Conservation (phyloP, 2,329 filamentous ascomycete species). For the Tolypocladium capitatum region DNA sequence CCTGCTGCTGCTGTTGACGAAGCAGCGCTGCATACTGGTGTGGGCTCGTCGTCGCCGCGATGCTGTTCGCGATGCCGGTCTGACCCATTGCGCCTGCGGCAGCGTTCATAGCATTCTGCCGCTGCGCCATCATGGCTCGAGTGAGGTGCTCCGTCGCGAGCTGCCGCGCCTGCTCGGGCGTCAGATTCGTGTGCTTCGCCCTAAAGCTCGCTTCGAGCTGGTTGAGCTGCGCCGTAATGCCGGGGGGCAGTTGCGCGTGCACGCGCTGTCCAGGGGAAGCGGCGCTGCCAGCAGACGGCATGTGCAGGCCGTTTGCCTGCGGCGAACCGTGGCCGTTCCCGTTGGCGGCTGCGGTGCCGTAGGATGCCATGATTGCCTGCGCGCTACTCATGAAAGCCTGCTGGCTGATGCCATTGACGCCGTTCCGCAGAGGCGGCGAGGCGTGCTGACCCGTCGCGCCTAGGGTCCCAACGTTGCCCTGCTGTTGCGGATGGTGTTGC, state of each 20-base stretch:
- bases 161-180: slow-evolving; percentile 34
- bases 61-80: slow-evolving; percentile 33
- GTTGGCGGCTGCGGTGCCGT: slow-evolving; percentile 24
- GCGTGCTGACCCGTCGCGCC: slow-evolving; percentile 24
- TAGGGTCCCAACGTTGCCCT: slow-evolving; percentile 18
- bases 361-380: slow-evolving; percentile 39
- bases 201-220: slow-evolving; percentile 39
- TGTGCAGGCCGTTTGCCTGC: slow-evolving; percentile 30
- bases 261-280: slow-evolving; percentile 27
- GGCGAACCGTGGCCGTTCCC: slow-evolving; percentile 30
- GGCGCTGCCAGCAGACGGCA: slow-evolving; percentile 30
- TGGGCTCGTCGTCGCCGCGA: slow-evolving; percentile 35
- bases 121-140: slow-evolving; percentile 32
- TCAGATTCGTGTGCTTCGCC: slow-evolving; percentile 35
- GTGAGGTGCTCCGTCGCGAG: slow-evolving; percentile 38
- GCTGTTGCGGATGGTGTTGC: slow-evolving; percentile 13
- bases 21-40: slow-evolving; percentile 48
- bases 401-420: slow-evolving; percentile 32
- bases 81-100: slow-evolving; percentile 37
- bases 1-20: slow-evolving; percentile 38
- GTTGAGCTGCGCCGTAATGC: slow-evolving; percentile 33
- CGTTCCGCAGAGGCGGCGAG: slow-evolving; percentile 30
- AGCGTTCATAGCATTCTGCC: slow-evolving; percentile 41
- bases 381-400: slow-evolving; percentile 39
- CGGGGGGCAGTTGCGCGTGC: slow-evolving; percentile 30